Conservation (phyloP, 1,139 yeast species). For the Kodamaea derodonti region DNA sequence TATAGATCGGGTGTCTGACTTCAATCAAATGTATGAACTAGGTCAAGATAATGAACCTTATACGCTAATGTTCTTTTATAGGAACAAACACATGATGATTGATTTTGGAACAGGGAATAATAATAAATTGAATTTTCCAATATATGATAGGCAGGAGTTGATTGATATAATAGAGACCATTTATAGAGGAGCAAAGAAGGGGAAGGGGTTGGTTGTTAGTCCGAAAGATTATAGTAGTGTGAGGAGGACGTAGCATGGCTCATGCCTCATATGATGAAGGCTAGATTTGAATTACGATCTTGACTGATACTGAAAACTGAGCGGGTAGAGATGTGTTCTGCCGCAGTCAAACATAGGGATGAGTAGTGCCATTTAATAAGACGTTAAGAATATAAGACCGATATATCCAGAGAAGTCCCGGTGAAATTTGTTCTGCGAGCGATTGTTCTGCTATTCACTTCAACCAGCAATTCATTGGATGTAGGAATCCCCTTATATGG, state of each 20-base stretch:
- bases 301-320: too few species aligned
- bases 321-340: too few species aligned
- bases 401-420: too few species aligned
- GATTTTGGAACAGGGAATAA: constrained; percentile 98
- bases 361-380: too few species aligned
- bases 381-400: too few species aligned
- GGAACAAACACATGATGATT: constrained; percentile 96
- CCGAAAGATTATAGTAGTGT: constrained; percentile 59
- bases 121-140: constrained; percentile 78
- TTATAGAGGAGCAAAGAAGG: constrained; percentile 87
- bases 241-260: constrained; percentile 1
- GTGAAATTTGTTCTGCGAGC: too few species aligned
- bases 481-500: too few species aligned
- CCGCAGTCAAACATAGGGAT: too few species aligned
- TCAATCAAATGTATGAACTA: constrained; percentile 87
- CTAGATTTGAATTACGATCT: too few species aligned
- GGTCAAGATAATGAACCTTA: constrained; percentile 63
- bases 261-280: too few species aligned
- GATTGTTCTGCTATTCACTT: too few species aligned
- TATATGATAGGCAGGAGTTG: constrained; percentile 82
- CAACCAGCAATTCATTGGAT: too few species aligned
- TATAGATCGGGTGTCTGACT: constrained; percentile 84
- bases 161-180: constrained; percentile 89
- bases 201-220: constrained; percentile 86
- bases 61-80: constrained; percentile 87